Conservation (phyloP, 306 rosid species). For the Alnus glutinosa region DNA sequence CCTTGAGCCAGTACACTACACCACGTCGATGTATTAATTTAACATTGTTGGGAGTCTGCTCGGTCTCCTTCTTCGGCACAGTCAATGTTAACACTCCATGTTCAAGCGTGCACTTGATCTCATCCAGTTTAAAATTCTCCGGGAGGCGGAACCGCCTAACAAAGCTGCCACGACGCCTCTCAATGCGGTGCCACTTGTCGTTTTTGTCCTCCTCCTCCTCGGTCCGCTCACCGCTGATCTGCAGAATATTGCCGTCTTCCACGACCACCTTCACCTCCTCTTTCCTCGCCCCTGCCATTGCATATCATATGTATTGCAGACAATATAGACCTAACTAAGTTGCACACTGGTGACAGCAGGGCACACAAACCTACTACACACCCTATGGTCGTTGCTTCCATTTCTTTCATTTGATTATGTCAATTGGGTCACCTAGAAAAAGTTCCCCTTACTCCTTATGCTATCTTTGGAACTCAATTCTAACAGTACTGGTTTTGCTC, state of each 20-base stretch:
- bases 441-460: too few species aligned
- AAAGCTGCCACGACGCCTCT: slow-evolving; percentile 40
- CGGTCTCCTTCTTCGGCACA: slow-evolving; percentile 26
- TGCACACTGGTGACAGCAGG: slow-evolving; percentile 38
- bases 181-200: slow-evolving; percentile 32
- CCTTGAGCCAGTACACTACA: too few species aligned
- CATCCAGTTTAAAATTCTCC: slow-evolving; percentile 25
- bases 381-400: slow-evolving; percentile 31
- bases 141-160: slow-evolving; percentile 32
- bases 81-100: slow-evolving; percentile 32
- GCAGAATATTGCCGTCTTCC: slow-evolving; percentile 33
- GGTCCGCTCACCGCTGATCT: slow-evolving; percentile 44
- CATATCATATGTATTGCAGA: slow-evolving; percentile 18
- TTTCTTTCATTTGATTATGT: slow-evolving; percentile 26
- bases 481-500: too few species aligned
- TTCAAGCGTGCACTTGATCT: slow-evolving; percentile 23
- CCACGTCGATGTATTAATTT: too few species aligned
- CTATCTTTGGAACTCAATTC: too few species aligned
- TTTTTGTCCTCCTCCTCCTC: slow-evolving; percentile 35
- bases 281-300: slow-evolving; percentile 35
- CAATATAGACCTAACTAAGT: slow-evolving; percentile 30
- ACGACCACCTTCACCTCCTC: slow-evolving; percentile 46
- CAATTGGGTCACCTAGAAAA: neutral
- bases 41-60: neutral
- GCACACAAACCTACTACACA: slow-evolving; percentile 46